These are phyloP conservation scores for Nemania serpens DNA, from an alignment of 2,329 filamentous ascomycete genomes.

Conservation along the genomic window DNA sequence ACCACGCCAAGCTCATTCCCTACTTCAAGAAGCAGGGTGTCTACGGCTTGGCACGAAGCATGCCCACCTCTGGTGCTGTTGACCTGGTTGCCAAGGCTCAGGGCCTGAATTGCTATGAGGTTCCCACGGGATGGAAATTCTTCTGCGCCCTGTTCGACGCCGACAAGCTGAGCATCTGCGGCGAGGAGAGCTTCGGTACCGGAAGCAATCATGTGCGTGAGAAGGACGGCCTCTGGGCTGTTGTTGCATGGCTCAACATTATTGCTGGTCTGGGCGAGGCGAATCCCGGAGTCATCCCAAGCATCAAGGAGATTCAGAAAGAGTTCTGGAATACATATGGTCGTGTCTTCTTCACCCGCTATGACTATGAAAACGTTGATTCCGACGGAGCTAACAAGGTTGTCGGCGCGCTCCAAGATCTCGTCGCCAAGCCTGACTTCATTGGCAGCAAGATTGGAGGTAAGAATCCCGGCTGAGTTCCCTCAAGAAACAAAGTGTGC, in stretches of 20 bases:
- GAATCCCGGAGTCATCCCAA: conserved; percentile 78
- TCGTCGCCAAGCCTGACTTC: conserved; percentile 76
- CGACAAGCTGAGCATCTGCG: conserved; percentile 96
- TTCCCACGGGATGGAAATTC: conserved; percentile 99
- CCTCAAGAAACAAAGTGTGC: not conserved
- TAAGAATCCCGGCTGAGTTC: conserved; percentile 29
- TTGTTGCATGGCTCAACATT: conserved; percentile 98
- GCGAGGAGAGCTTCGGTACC: conserved; percentile 97
- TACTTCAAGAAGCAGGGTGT: conserved; percentile 99
- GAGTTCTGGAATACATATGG: conserved; percentile 98
- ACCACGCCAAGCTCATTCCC: conserved; percentile 93
- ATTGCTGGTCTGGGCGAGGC: conserved; percentile 90
- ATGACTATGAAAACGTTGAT: conserved; percentile 97
- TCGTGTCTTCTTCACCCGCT: conserved; percentile 98
- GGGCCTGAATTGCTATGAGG: conserved; percentile 89
- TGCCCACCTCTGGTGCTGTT: conserved; percentile 95
- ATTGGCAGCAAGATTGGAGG: conserved; percentile 81
- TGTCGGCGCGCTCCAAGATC: conserved; percentile 76
- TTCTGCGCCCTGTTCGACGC: conserved; percentile 96
- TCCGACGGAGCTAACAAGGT: conserved; percentile 90
- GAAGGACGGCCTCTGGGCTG: conserved; percentile 97
- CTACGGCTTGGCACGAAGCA: conserved; percentile 91
- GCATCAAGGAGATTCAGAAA: conserved; percentile 93
- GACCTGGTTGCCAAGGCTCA: conserved; percentile 96
- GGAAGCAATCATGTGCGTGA: conserved; percentile 98